A percentile compares a stretch with the other conserved stretches of the same genome.
phyloP scores from a whole-genome alignment of 345 rosid genomes.

The Rubroshorea leprosula region DNA sequence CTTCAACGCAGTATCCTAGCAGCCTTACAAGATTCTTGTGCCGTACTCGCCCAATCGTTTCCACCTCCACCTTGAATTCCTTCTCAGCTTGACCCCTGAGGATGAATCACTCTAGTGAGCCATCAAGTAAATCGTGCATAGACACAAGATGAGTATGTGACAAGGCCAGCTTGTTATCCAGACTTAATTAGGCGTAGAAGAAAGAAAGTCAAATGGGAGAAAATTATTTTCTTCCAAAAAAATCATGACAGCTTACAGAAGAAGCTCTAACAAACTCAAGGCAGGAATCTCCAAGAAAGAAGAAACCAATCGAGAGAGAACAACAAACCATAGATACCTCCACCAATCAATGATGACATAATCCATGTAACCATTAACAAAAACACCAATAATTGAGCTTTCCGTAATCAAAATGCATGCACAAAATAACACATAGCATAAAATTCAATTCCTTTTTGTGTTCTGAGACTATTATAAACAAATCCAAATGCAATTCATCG shows the following conservation, averaged over 20 bases:
- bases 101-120: conserved; percentile 2
- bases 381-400: background rate
- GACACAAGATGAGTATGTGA: background rate
- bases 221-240: too few relatives aligned
- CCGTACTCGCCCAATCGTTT: conserved; percentile 83
- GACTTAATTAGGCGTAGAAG: too few relatives aligned
- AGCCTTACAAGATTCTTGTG: conserved; percentile 92
- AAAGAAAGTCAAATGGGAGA: too few relatives aligned
- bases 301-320: background rate
- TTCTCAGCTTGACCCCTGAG: conserved; percentile 96
- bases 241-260: conserved; percentile 14
- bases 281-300: conserved; percentile 19
- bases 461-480: background rate
- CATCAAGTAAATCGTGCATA: conserved; percentile 3
- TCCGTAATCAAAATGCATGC: background rate
- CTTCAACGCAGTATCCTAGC: conserved; percentile 92
- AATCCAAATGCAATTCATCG: background rate
- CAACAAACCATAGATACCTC: background rate
- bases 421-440: too few relatives aligned
- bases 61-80: conserved; percentile 96
- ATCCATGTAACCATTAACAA: background rate
- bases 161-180: conserved; percentile 4
- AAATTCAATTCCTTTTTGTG: background rate
- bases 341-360: too few relatives aligned
- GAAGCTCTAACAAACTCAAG: conserved; percentile 18